These are phyloP conservation scores for Pinus taeda DNA, from an alignment of 75 land plant species.

Conservation along the genomic window DNA sequence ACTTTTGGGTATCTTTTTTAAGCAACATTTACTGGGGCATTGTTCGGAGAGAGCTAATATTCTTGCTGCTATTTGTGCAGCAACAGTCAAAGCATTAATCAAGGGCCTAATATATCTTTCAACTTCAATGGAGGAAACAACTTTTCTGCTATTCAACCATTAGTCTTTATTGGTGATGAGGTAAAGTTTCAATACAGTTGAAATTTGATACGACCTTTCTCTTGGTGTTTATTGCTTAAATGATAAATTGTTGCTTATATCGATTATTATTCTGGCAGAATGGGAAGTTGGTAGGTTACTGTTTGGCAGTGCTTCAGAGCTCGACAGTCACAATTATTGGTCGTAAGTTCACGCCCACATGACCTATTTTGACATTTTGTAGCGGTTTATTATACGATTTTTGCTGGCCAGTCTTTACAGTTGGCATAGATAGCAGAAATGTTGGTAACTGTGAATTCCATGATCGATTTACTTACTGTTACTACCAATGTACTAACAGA, in stretches of 20 bases:
- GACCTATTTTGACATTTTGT: no score
- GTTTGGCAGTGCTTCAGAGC: constrained; percentile 9
- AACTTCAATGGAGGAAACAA: constrained; percentile 51
- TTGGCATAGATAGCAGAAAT: no score
- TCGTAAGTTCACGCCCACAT: constrained; percentile 1
- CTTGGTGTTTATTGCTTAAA: background rate
- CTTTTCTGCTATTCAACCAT: constrained; percentile 43
- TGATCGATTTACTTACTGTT: no score
- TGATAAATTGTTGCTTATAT: background rate
- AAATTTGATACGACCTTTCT: background rate
- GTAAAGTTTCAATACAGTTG: constrained; percentile 16
- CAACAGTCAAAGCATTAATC: constrained; percentile 20
- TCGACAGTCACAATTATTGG: constrained; percentile 8
- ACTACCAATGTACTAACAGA: no score
- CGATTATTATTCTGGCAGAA: constrained; percentile 2
- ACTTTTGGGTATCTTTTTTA: background rate
- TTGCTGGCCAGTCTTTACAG: no score
- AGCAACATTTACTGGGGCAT: background rate
- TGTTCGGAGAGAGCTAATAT: constrained; percentile 8
- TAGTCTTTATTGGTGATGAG: constrained; percentile 34
- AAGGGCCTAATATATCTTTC: constrained; percentile 36
- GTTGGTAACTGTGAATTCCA: no score
- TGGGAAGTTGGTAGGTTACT: background rate
- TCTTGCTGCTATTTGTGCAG: constrained; percentile 24
- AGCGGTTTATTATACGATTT: no score